Evolutionary conservation across 305 asterid genomes (phyloP), one percentile per base, ranked within the genome.

Genomic region (Fraxinus paxiana): DNA sequence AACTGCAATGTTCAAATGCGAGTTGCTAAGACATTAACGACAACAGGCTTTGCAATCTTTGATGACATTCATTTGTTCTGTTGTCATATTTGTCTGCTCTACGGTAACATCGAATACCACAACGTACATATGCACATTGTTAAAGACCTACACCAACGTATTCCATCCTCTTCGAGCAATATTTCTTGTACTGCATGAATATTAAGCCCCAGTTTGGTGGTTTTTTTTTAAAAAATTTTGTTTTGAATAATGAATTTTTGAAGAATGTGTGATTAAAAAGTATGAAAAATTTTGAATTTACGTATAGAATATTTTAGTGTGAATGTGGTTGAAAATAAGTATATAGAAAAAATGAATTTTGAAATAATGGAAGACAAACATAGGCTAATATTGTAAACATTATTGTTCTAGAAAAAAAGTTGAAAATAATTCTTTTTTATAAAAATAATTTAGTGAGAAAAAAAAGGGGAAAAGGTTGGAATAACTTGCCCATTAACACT

Each of bases 381-480:
- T 0, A 2, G 9, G 8, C 38, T 35, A 35, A 35, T 15, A 54
- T 54, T 4, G 22, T 54, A 18, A 54, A 17, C 18, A 54, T 54
- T 17, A 17, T 54, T 13, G 9, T 54, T 54, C 26, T 7, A 54
- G 26, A 54, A 54, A n/a, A n/a, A n/a, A 56, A 6, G 30, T 1
- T 59, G 1, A 20, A 59, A 59, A 20, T 59, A 17, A 56, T 7
- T 56, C 3, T 56, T 54, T 17, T 18, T 18, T 7, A 59, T 59
- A 22, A 1, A 18, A 61, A 20, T 10, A 65, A 65, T 9, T 26
- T 63, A 24, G 6, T 22, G 13, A 24, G 24, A 20, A 59, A 38
- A 73, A 73, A 33, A 28, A 20, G 76, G 30, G 69, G 18, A 75
- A 75, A 75, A 34, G n/a, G 34, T 34, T 35, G 75, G 83, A 63